Percentiles rank a stretch among this genome's conserved stretches.
phyloP scores from a whole-genome alignment of 2,329 filamentous ascomycete genomes.

The Aurifilum marmelostoma region DNA sequence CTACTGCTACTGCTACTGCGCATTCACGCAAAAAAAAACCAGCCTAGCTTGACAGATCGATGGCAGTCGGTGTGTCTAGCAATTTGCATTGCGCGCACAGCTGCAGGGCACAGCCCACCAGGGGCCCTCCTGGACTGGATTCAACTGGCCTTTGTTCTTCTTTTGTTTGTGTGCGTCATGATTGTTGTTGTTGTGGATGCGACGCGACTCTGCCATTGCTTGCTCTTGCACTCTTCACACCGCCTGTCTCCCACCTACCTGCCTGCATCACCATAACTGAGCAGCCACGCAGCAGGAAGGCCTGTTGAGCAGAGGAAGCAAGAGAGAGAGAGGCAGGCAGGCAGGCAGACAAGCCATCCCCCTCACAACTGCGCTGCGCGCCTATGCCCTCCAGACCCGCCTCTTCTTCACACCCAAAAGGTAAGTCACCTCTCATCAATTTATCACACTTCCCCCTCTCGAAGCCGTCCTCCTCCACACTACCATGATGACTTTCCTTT shows the following conservation, averaged over 20 bases:
- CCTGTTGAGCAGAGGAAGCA: neutral
- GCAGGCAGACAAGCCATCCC: no score
- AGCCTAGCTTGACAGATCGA: neutral
- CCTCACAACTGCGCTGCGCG: no score
- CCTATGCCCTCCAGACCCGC: neutral
- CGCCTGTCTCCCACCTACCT: neutral
- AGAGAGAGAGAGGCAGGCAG: no score
- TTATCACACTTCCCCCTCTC: neutral
- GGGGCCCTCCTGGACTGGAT: no score
- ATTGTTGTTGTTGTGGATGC: slow-evolving; percentile 10
- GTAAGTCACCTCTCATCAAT: neutral
- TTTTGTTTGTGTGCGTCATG: slow-evolving; percentile 17
- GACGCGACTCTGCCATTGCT: no score
- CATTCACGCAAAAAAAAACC: neutral
- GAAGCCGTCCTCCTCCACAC: slow-evolving; percentile 1
- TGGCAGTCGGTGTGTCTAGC: no score
- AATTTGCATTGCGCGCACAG: no score
- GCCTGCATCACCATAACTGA: neutral
- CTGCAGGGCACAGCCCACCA: slow-evolving; percentile 30
- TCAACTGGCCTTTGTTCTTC: no score
- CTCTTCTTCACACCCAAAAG: neutral
- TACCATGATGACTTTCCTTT: slow-evolving; percentile 43
- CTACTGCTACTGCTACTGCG: neutral
- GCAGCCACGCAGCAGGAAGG: neutral
- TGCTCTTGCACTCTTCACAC: no score